Evolutionary conservation across 805 yeast genomes (phyloP), one percentile per base, ranked within the genome.

Genomic region (Pichia ethanolica): DNA sequence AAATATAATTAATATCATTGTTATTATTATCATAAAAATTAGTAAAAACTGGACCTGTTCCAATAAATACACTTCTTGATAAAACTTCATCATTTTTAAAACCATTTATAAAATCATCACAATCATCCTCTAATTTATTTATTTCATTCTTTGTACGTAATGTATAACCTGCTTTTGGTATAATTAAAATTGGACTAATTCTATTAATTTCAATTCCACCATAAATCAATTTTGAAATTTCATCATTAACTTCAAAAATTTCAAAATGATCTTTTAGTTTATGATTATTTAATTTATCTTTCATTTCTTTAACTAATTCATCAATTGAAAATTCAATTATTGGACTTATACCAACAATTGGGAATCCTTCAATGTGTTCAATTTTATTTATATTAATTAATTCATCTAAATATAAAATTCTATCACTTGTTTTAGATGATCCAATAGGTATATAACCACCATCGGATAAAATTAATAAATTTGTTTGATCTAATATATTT

Each of bases 371-470:
- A 33, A 74, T 67, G 57, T 82, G 81, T 51, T 81, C 82, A 43
- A 86, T 73, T 50, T 72, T 70, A 2, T 63, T 58, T 52, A 75
- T 52, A 57, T 80, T 81, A 10, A 88, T 66, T 14, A 87, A 53
- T 54, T 89, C 93, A 62, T 89, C 96, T 52, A 90, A 65, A 53
- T 79, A 79, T 1, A 89, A 67, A 10, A 87, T 63, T 52, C 96
- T 69, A 11, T 81, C 78, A 54, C 81, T 77, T 0, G 87, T 75
- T 1, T 30, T 30, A 7, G 32, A 7, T 30, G 32, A 30, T 30
- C 32, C 32, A 30, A 95, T 85, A 7, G 96, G 91, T 0, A 95
- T 83, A 96, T 89, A 89, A 10, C 97, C 97, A 63, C 89, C 97
- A 64, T 90, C 97, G 42, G 96, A 86, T 4, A 90, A 85, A 40